A percentile compares a stretch with the other conserved stretches of the same genome.
These are phyloP conservation scores for Fusarium graminum DNA, from an alignment of 2,329 filamentous ascomycete species.

Conservation along the genomic window DNA sequence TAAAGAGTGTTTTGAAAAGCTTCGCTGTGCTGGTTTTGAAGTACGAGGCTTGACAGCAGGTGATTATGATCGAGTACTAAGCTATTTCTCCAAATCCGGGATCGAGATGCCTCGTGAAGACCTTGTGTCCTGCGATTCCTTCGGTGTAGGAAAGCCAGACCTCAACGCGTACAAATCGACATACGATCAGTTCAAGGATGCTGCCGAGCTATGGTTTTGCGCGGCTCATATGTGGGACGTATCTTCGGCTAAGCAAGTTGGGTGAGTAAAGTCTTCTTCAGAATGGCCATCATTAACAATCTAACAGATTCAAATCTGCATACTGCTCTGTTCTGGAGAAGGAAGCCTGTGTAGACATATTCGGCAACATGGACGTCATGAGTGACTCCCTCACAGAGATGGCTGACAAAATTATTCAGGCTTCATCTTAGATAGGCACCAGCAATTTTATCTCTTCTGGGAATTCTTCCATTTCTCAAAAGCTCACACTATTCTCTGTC, in stretches of 20 bases:
- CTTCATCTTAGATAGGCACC: background rate
- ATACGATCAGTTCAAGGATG: conserved; percentile 30
- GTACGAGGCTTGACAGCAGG: conserved; percentile 39
- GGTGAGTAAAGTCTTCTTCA: background rate
- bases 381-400: conserved; percentile 31
- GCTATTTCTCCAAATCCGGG: conserved; percentile 35
- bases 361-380: conserved; percentile 45
- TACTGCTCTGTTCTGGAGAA: conserved; percentile 40
- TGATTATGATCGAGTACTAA: conserved; percentile 29
- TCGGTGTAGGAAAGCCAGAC: conserved; percentile 39
- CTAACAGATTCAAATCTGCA: conserved; percentile 32
- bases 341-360: conserved; percentile 34
- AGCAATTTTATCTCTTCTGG: no score
- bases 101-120: conserved; percentile 36
- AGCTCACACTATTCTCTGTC: no score
- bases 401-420: conserved; percentile 38
- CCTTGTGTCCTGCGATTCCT: conserved; percentile 36
- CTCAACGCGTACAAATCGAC: conserved; percentile 40
- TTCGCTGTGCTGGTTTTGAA: conserved; percentile 33
- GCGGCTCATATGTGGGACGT: conserved; percentile 44
- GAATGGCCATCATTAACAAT: background rate
- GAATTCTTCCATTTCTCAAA: no score
- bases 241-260: conserved; percentile 34
- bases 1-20: conserved; percentile 35
- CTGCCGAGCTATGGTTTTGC: conserved; percentile 39